These are phyloP conservation scores for Theobroma grandiflorum DNA, from an alignment of 441 rosid genomes.

Conservation along the genomic window DNA sequence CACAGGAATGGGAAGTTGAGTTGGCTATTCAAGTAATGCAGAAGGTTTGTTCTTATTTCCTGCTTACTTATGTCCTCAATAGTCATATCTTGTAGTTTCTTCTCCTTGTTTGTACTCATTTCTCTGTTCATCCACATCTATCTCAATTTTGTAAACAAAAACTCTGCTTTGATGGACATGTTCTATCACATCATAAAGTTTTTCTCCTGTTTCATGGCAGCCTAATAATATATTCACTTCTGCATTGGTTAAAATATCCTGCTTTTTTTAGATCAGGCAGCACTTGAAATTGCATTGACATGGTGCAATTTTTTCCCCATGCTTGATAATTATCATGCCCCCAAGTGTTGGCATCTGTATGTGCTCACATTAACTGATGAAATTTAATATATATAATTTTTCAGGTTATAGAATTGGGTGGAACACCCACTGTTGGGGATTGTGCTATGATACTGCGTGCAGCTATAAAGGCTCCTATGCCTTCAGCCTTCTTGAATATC, in stretches of 20 bases:
- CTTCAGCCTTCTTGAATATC: conserved; percentile 87
- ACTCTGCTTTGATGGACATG: background rate
- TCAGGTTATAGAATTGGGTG: conserved; percentile 90
- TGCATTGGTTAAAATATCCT: background rate
- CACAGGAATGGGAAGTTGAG: conserved; percentile 97
- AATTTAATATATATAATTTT: conserved; percentile 21
- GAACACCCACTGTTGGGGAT: conserved; percentile 86
- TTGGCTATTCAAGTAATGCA: conserved; percentile 79
- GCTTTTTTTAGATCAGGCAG: conserved; percentile 3
- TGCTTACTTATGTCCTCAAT: conserved; percentile 3
- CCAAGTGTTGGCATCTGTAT: background rate
- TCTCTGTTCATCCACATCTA: background rate
- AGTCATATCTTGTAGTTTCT: background rate
- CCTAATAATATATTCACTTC: background rate
- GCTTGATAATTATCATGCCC: background rate
- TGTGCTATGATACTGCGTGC: conserved; percentile 89
- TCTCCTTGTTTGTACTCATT: background rate
- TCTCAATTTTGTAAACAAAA: background rate
- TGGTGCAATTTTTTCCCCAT: background rate
- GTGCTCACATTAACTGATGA: conserved; percentile 17
- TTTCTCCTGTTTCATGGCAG: background rate
- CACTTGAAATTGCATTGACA: background rate
- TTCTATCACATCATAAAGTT: background rate
- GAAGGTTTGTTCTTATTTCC: conserved; percentile 60
- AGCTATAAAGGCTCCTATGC: conserved; percentile 87